Evolutionary conservation across 768 basidiomycete genomes (phyloP).

Genomic region (Paxillus rubicundulus): DNA sequence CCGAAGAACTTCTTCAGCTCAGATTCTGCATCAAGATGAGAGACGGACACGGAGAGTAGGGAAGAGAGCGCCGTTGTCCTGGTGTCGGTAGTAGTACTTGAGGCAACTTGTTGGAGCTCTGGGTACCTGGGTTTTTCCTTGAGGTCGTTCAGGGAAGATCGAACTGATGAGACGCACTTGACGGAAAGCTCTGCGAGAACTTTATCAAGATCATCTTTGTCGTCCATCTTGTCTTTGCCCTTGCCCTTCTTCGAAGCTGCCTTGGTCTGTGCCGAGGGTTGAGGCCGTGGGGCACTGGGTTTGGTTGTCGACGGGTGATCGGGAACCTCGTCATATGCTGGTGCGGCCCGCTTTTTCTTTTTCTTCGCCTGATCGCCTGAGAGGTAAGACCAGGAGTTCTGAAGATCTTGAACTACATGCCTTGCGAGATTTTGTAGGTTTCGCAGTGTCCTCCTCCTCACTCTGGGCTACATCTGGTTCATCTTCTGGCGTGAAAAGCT

Average conservation of each 20-base stretch:
- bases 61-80: constrained; percentile 39
- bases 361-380: constrained; percentile 34
- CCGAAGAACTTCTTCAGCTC: constrained; percentile 96
- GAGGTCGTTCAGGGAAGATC: neutral
- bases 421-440: constrained; percentile 23
- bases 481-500: constrained; percentile 43
- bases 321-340: constrained; percentile 4
- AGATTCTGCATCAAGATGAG: constrained; percentile 82
- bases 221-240: constrained; percentile 63
- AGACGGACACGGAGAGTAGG: constrained; percentile 75
- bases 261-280: constrained; percentile 33
- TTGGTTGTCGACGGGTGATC: constrained; percentile 5
- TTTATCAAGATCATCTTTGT: constrained; percentile 76
- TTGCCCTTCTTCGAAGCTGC: constrained; percentile 59
- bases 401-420: constrained; percentile 5
- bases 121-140: constrained; percentile 43
- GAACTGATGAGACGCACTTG: constrained; percentile 46
- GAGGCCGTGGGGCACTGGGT: constrained; percentile 3
- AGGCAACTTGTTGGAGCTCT: constrained; percentile 41
- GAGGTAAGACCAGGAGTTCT: neutral
- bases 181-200: constrained; percentile 82
- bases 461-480: constrained; percentile 19
- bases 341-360: constrained; percentile 36
- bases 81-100: constrained; percentile 24
- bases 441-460: constrained; percentile 19